A percentile compares a stretch with the other conserved stretches of the same genome.
Conservation (phyloP, 805 yeast species). For the Suhomyces kilbournensis region DNA sequence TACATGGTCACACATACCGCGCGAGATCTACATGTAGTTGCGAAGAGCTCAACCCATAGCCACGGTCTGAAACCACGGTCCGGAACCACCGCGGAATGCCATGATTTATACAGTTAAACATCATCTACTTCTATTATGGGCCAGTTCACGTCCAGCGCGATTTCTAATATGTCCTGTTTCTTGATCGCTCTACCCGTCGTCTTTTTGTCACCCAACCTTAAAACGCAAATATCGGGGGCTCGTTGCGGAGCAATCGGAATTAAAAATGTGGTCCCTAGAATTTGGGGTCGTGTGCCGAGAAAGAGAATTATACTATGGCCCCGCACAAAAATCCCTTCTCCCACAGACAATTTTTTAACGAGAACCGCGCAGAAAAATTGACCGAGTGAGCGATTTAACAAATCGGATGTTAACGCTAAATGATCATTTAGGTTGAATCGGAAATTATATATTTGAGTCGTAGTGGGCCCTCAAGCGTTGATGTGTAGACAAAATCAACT, state of each 20-base stretch:
- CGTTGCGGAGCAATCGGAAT: not conserved
- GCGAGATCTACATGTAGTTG: not conserved
- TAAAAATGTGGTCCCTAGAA: not conserved
- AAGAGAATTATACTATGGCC: not conserved
- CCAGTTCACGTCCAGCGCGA: not conserved
- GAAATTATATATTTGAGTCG: not conserved
- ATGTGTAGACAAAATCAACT: not conserved
- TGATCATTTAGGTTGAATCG: not conserved
- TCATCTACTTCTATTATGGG: not conserved
- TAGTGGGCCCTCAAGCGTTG: not conserved
- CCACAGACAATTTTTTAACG: not conserved
- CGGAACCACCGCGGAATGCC: not conserved
- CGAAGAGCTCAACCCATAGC: not conserved
- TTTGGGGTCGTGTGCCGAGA: not conserved
- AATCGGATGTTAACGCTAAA: not conserved
- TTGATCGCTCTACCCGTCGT: not conserved
- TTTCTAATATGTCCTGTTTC: not conserved
- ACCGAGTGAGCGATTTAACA: not conserved
- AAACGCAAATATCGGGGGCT: not conserved
- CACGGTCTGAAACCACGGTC: not conserved
- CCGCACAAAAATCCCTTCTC: not conserved
- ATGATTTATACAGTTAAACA: not conserved
- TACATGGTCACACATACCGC: not conserved
- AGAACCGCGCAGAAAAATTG: not conserved
- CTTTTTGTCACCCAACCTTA: not conserved